Evolutionary conservation across 441 rosid genomes (phyloP).

Genomic region (Adansonia grandidieri): DNA sequence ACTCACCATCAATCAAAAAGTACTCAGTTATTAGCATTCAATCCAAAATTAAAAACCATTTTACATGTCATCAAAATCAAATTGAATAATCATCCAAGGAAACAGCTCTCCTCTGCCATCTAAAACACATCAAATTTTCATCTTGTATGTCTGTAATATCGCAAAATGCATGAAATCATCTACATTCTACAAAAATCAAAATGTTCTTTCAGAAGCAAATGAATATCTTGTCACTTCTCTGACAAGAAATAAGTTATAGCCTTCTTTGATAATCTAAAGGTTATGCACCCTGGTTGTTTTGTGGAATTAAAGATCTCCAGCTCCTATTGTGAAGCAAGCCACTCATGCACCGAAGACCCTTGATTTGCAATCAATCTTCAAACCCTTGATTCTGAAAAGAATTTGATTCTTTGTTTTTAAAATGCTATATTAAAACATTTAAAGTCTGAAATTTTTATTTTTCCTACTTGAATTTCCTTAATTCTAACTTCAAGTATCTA

Average conservation of each 20-base stretch:
- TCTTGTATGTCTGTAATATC: background rate
- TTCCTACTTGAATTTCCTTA: background rate
- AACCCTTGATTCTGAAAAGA: slow-evolving; percentile 40
- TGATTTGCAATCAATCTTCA: slow-evolving; percentile 25
- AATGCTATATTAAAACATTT: background rate
- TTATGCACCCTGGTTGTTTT: background rate
- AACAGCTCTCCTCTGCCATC: background rate
- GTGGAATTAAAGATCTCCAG: slow-evolving; percentile 13
- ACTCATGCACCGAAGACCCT: background rate
- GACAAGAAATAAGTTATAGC: background rate
- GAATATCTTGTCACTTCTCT: background rate
- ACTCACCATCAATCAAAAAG: background rate
- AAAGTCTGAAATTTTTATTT: background rate
- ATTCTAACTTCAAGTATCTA: background rate
- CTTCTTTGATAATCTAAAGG: background rate
- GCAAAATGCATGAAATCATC: slow-evolving; percentile 1
- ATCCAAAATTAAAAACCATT: background rate
- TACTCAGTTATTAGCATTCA: background rate
- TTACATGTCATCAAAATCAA: background rate
- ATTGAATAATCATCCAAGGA: background rate
- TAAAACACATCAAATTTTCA: background rate
- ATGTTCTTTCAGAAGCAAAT: background rate
- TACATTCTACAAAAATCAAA: background rate
- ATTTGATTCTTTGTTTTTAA: slow-evolving; percentile 7
- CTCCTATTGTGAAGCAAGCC: slow-evolving; percentile 14